phyloP scores from a whole-genome alignment of 768 basidiomycete species.

The Sistotremastrum suecicum region DNA sequence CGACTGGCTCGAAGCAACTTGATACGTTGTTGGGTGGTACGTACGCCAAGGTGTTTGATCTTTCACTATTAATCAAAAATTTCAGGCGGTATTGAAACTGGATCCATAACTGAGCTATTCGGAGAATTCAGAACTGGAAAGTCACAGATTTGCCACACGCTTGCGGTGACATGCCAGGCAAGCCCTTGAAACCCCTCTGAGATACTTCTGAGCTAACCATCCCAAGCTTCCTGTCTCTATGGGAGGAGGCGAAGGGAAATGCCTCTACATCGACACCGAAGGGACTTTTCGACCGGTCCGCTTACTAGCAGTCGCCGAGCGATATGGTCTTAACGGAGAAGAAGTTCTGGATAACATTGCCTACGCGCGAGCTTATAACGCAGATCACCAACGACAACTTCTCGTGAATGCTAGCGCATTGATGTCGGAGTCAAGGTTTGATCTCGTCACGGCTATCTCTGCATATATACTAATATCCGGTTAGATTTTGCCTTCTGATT shows the following conservation, averaged over 20 bases:
- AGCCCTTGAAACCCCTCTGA: conserved; percentile 2
- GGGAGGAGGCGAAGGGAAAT: conserved; percentile 99
- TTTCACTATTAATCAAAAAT: conserved; percentile 8
- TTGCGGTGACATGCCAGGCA: conserved; percentile 91
- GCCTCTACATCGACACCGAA: conserved; percentile 97
- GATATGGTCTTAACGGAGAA: conserved; percentile 94
- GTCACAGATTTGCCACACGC: conserved; percentile 94
- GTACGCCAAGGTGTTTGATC: conserved; percentile 3
- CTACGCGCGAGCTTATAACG: conserved; percentile 96
- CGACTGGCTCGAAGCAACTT: conserved; percentile 90
- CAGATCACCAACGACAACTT: conserved; percentile 88
- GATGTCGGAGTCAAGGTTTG: conserved; percentile 94
- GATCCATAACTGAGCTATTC: conserved; percentile 94
- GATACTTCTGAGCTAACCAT: too few species aligned
- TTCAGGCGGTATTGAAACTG: conserved; percentile 93
- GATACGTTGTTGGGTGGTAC: conserved; percentile 89
- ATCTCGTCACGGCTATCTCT: background rate
- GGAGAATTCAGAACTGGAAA: conserved; percentile 99
- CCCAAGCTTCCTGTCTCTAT: conserved; percentile 72
- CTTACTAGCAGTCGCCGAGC: conserved; percentile 85
- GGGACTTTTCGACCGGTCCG: conserved; percentile 97
- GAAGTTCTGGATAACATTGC: conserved; percentile 98
- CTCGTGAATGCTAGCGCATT: conserved; percentile 90
- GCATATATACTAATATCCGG: conserved; percentile 4
- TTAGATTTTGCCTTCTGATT: conserved; percentile 88